Evolutionary conservation across 2,329 filamentous ascomycete species (phyloP), one percentile per base, ranked within the genome.

Genomic region (Pseudocercospora pini-densiflorae): DNA sequence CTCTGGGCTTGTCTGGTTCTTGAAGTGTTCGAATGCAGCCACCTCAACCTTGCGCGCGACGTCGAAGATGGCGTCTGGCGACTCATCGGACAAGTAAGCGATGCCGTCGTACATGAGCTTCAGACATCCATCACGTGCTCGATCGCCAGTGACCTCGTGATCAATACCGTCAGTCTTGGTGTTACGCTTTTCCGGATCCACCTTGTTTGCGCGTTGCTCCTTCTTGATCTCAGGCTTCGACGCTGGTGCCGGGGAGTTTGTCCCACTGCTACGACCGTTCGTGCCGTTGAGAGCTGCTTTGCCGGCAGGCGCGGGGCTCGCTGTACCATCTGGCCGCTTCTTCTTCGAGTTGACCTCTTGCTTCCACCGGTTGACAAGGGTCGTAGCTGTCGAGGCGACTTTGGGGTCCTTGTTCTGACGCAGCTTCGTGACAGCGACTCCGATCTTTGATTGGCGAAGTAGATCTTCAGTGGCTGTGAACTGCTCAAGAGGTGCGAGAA

Each of bases 101-200:
- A 99, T 85, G 16, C 94, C 95, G 75, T 99, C 95, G 83, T 98
- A 99, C 79, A 99, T 87, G 51, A 99, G 86, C 59, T 93, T 93
- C 69, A 97, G 89, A 78, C 92, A 97, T 76, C 89, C 90, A 82
- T 98, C 92, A 66, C 95, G 91, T 21, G 87, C 86, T 64, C 85
- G 82, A 66, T 90, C 89, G 57, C 89, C 89, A 16, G 93, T 97
- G 61, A 93, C 87, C 71, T 90, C 88, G 73, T 88, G 87, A 74
- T 94, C 89, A 61, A 97, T 88, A 47, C 90, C 89, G 78, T 98
- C 95, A n/a, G 85, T 86, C 73, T 90, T 90, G 82, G 90, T 92
- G 72, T 88, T 92, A 73, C 95, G 89, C 84, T 93, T 95, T 76
- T 94, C 90, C 1, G 89, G 87, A 68, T 85, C 81, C 49, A 86